Base-by-base conservation (phyloP, 495 filamentous ascomycete genomes). In the Annulohypoxylon moriforme region DNA sequence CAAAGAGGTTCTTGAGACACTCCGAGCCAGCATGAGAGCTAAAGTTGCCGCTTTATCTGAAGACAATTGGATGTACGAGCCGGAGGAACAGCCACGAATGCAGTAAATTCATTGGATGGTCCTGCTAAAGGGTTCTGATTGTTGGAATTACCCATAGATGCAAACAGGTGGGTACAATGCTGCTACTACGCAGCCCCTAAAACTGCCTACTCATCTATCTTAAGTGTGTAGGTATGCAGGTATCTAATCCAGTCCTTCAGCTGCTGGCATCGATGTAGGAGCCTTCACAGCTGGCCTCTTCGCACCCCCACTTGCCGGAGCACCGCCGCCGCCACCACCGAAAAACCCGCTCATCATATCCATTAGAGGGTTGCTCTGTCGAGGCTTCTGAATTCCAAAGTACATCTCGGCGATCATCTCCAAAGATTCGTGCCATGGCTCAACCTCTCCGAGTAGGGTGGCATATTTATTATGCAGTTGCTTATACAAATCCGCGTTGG, bases 341-440 rank as follows among this genome's bases (percentile, higher is more conserved):
- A 98, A 90, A 86, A 99, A 89, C 68, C 88, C 92, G 3, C 94
- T 92, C 94, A 98, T 97, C 94, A 99, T 98, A 74, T 98, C 96
- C 74, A 98, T 86, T 72, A 98, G 78, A 7, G 94, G 94, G 76
- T 97, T 98, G 44, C 90, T 90, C 81, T 95, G 92, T 55, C 90
- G 85, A 29, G 93, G 94, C 68, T 94, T 89, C 84, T 91, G 91
- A 76, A 99, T 97, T n/a, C 88, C 90, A 79, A 98, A 99, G 82
- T 98, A 99, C 87, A 96, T 94, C 85, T 98, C 94, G 42, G 92
- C 96, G 70, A 98, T 89, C 77, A 92, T 89, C 44, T 92, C 91
- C 71, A 98, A 82, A 20, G 92, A 87, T 76, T 96, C 94, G 42
- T 94, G 91, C 94, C 96, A 98, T 24, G 83, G 82, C 3, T 79